Evolutionary conservation across 768 basidiomycete species (phyloP), one percentile per base, ranked within the genome.

Genomic region (Hypsizygus marmoreus): DNA sequence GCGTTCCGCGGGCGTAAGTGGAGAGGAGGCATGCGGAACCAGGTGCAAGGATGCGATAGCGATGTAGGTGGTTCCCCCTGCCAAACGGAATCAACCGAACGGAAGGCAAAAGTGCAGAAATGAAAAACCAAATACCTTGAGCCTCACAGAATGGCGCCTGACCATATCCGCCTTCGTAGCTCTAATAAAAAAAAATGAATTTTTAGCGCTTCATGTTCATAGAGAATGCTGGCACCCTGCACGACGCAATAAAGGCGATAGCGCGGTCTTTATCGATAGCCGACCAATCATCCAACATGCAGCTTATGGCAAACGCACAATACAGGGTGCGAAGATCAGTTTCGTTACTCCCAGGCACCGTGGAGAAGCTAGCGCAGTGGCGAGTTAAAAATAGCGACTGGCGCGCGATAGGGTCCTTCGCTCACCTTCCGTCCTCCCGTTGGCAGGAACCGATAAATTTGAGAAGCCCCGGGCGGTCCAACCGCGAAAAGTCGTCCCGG

Each of bases 41-140:
- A 91, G 75, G 44, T 79, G 62, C 10, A 95, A 73, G 0, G 88
- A 76, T 1, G 94, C 92, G 20, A 97, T 61, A 0, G 90, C 88
- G 54, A 90, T 95, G 65, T 97, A 98, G 1, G 95, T 97, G 13
- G 93, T 89, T 6, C 95, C 95, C 14, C 95, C 94, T 93, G 53
- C 16, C 16, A 22, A n/a, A 40, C 29, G 35, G 24, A 35, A 41
- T 43, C 17, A 31, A 47, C 23, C 25, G 10, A 36, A 24, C 22
- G 16, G 20, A 19, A 30, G 25, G 11, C n/a, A 30, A 16, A 20
- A 20, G 16, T 7, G n/a, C 28, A 40, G 14, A 9, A 2, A 4
- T 17, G 25, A 16, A 16, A 26, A 7, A 16, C 12, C 1, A 50
- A 72, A 14, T 44, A 89, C 92, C 94, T 64, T 93, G 84, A 3